Evolutionary conservation across 805 yeast species (phyloP).

Genomic region (Wickerhamiella occidentalis): DNA sequence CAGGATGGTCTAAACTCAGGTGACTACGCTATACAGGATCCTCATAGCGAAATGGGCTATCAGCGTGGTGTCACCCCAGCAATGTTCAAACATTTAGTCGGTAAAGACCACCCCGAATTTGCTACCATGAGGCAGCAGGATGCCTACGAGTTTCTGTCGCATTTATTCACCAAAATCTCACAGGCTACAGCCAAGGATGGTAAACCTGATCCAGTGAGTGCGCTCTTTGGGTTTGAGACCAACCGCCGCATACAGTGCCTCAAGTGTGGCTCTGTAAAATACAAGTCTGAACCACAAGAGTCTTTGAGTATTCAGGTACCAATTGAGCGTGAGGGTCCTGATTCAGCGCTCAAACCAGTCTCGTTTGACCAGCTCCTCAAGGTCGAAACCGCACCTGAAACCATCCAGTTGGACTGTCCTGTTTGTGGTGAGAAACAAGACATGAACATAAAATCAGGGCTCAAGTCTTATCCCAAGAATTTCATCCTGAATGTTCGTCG

Average conservation of each 20-base stretch:
- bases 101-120: constrained; percentile 70
- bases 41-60: constrained; percentile 29
- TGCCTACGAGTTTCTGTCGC: constrained; percentile 77
- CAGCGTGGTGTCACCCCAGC: constrained; percentile 70
- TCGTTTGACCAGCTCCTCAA: constrained; percentile 40
- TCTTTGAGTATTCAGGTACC: constrained; percentile 51
- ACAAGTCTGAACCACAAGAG: constrained; percentile 46
- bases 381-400: constrained; percentile 37
- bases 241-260: constrained; percentile 51
- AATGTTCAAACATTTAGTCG: constrained; percentile 63
- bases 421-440: constrained; percentile 25
- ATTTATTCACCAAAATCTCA: constrained; percentile 49
- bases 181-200: constrained; percentile 16
- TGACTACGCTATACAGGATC: constrained; percentile 47
- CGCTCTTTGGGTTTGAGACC: constrained; percentile 49
- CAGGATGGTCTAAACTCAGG: constrained; percentile 72
- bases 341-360: constrained; percentile 36
- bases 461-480: constrained; percentile 56
- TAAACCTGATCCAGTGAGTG: constrained; percentile 34
- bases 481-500: constrained; percentile 65
- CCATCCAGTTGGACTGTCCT: constrained; percentile 49
- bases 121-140: constrained; percentile 86
- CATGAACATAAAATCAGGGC: constrained; percentile 36
- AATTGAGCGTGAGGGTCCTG: constrained; percentile 36
- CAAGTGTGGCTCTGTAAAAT: constrained; percentile 48